Conservation (phyloP, 768 basidiomycete genomes). For the Lactarius quietus region DNA sequence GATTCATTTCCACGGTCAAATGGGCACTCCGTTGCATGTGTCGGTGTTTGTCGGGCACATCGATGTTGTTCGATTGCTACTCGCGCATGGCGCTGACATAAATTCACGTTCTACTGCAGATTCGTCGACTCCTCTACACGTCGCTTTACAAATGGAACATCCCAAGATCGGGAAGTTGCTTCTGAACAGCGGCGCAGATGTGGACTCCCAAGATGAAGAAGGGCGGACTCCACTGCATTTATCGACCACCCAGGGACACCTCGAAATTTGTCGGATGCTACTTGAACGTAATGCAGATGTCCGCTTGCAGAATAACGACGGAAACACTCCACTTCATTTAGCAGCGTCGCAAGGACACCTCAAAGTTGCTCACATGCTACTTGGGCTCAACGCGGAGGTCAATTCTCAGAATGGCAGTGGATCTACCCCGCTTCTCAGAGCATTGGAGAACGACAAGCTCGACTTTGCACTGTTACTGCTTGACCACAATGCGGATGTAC, state of each 20-base stretch:
- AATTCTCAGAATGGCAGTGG: not conserved
- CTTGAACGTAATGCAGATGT: no score
- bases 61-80: not conserved
- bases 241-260: no score
- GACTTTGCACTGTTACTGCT: not conserved
- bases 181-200: no score
- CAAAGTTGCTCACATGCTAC: not conserved
- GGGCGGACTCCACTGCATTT: not conserved
- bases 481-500: not conserved
- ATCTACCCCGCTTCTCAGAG: not conserved
- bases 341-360: not conserved
- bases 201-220: not conserved
- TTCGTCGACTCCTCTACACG: not conserved
- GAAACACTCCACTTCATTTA: not conserved
- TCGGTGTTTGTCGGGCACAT: not conserved
- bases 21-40: not conserved
- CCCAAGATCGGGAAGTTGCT: not conserved
- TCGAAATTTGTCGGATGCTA: no score
- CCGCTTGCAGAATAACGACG: not conserved
- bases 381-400: not conserved
- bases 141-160: not conserved
- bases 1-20: not conserved
- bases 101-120: not conserved
- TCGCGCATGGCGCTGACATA: not conserved
- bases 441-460: accelerated